Evolutionary conservation across 2,329 filamentous ascomycete species (phyloP).

Genomic region (Fusarium proliferatum): DNA sequence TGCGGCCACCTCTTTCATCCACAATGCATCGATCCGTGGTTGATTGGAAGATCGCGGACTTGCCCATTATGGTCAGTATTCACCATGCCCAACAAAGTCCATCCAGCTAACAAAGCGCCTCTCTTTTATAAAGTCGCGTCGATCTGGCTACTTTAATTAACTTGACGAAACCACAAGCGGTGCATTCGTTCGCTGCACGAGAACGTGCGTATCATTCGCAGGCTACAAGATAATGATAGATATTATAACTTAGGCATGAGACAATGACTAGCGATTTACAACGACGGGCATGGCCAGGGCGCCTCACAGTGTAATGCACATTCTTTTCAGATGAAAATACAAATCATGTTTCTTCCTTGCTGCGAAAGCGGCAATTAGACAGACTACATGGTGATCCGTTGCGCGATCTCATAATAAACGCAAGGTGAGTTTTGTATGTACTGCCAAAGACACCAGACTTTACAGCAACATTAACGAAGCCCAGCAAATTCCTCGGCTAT

Average conservation of each 20-base stretch:
- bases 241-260: fast-evolving
- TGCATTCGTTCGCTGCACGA: not conserved
- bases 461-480: not conserved
- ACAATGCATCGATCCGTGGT: slow-evolving; percentile 35
- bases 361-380: not conserved
- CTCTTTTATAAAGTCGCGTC: not conserved
- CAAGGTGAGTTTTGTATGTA: not conserved
- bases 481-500: too few species aligned
- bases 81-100: fast-evolving
- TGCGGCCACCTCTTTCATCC: slow-evolving; percentile 35
- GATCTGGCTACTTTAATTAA: not conserved
- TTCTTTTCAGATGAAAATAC: fast-evolving
- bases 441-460: not conserved
- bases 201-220: not conserved
- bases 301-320: not conserved
- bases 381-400: not conserved
- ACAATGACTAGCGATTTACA: not conserved
- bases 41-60: slow-evolving; percentile 23
- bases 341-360: fast-evolving
- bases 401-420: not conserved
- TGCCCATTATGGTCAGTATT: slow-evolving; percentile 33
- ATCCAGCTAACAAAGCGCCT: not conserved
- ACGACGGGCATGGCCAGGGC: not conserved
- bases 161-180: not conserved
- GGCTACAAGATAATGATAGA: not conserved